Evolutionary conservation across 805 yeast genomes (phyloP).

Genomic region (Yarrowia osloensis): DNA sequence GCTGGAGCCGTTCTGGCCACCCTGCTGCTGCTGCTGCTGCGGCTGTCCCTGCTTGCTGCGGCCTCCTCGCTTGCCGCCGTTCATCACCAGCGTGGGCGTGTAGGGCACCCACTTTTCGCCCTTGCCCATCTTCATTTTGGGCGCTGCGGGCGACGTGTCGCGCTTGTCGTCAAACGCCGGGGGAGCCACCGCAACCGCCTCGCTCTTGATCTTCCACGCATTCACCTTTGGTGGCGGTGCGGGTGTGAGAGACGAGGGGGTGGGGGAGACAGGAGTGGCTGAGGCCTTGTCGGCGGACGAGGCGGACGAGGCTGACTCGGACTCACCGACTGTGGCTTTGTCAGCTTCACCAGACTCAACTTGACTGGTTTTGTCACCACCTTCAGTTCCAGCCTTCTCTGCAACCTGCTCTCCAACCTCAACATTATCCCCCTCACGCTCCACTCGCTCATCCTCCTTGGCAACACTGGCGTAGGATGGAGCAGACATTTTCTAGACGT

Average conservation of each 20-base stretch:
- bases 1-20: background rate
- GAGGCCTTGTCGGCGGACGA: slow-evolving; percentile 33
- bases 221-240: slow-evolving; percentile 65
- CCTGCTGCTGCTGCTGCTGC: no score
- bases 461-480: slow-evolving; percentile 39
- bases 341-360: no score
- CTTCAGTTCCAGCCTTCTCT: background rate
- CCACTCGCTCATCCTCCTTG: slow-evolving; percentile 36
- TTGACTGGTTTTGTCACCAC: background rate
- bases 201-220: slow-evolving; percentile 54
- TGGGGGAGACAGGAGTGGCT: background rate
- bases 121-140: slow-evolving; percentile 45
- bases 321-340: no score
- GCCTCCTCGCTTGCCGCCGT: slow-evolving; percentile 34
- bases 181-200: slow-evolving; percentile 32
- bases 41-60: background rate
- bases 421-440: background rate
- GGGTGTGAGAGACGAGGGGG: slow-evolving; percentile 50
- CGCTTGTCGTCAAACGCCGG: slow-evolving; percentile 27
- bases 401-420: background rate
- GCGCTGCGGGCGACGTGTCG: slow-evolving; percentile 17
- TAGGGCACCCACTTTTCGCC: slow-evolving; percentile 72
- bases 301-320: no score
- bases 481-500: slow-evolving; percentile 32
- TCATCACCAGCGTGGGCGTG: slow-evolving; percentile 56